Evolutionary conservation across 2,329 filamentous ascomycete species (phyloP).

Genomic region (Microsporum audouinii): DNA sequence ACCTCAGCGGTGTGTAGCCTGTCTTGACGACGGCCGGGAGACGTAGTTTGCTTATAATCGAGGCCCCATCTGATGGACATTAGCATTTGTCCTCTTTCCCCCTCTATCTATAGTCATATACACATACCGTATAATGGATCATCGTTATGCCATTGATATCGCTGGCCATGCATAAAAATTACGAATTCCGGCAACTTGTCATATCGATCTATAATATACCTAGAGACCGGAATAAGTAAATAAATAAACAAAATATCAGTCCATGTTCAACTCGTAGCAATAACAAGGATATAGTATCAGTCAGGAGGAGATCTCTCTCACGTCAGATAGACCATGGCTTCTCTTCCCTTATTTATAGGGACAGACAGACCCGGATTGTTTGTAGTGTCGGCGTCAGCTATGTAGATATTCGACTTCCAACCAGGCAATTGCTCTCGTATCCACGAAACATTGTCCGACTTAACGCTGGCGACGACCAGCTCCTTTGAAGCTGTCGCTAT

Average conservation of each 20-base stretch:
- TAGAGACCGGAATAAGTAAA: conserved; percentile 10
- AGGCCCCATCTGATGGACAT: conserved; percentile 33
- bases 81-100: background rate
- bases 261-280: background rate
- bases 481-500: conserved; percentile 7
- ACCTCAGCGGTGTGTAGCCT: conserved; percentile 46
- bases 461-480: conserved; percentile 32
- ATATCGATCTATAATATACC: conserved; percentile 36
- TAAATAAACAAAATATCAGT: background rate
- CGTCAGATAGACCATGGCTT: conserved; percentile 37
- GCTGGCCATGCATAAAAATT: conserved; percentile 33
- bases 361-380: conserved; percentile 38
- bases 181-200: conserved; percentile 31
- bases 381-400: conserved; percentile 33
- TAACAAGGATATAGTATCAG: background rate
- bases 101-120: background rate
- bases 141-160: conserved; percentile 41
- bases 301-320: conserved; percentile 12
- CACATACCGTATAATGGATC: conserved; percentile 38
- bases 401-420: conserved; percentile 46
- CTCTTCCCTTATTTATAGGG: conserved; percentile 33
- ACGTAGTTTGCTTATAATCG: conserved; percentile 41
- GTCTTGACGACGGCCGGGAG: conserved; percentile 38
- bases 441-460: conserved; percentile 31
- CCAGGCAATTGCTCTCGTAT: conserved; percentile 29